Evolutionary conservation across 1,139 yeast species (phyloP), one percentile per base, ranked within the genome.

Genomic region (Zygosaccharomyces sapae): DNA sequence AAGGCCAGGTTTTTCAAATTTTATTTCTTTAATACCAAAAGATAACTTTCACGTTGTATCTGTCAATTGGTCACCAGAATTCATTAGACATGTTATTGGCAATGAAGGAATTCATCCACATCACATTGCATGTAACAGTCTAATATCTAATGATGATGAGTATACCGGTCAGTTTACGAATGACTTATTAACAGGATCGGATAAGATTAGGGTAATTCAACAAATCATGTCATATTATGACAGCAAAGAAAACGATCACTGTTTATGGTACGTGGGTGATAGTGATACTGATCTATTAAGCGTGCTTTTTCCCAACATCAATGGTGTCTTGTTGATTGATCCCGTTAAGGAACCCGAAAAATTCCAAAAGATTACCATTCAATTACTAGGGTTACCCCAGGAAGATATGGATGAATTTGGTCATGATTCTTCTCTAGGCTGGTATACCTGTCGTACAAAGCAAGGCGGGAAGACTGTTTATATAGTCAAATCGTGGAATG

Each of bases 251-350:
- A 25, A 18, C 3, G 33, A 41, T 18, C 18, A 30, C 7, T 16
- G 34, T 4, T 13, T 48, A 18, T 63, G 67, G 65, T 65, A 60
- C 47, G 47, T 63, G 22, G 68, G 68, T 12, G 68, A 65, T 45
- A 65, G 68, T 45, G 64, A 61, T 40, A 59, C 65, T 2, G 68
- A 65, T 46, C 38, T 63, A 22, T 51, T 62, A 18, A 39, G 62
- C 16, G 47, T 62, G 8, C 48, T 65, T 18, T 58, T 60, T 37
- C 65, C 65, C 1, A 41, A 46, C 7, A 55, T 61, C 1, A 58
- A 59, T 44, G 67, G 67, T 8, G 47, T 61, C 6, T 41, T 62
- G 16, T 33, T 62, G 35, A 18, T 60, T 5, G 50, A 58, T 45
- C 62, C 63, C 7, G 46, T 56, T 54, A 49, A 67, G 57, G 30